Evolutionary conservation across 2,329 filamentous ascomycete species (phyloP).

Genomic region (Fusarium tjaetaba): DNA sequence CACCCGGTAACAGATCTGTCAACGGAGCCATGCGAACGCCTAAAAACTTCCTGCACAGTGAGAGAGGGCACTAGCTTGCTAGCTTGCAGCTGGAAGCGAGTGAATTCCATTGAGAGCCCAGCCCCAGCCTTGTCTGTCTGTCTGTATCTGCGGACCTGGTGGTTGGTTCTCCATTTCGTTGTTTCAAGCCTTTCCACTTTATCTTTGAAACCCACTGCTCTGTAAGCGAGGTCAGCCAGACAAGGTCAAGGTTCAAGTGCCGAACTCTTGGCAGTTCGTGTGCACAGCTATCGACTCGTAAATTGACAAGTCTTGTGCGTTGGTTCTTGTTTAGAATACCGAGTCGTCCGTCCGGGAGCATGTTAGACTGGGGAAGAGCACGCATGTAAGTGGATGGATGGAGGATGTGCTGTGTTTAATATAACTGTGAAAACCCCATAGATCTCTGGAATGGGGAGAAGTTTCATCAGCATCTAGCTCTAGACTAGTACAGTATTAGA

Average conservation of each 20-base stretch:
- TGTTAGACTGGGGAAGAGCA: not conserved
- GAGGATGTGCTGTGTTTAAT: not conserved
- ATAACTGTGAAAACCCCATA: not conserved
- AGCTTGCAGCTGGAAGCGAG: not conserved
- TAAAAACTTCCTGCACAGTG: not conserved
- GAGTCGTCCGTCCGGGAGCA: not conserved
- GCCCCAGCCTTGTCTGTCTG: not conserved
- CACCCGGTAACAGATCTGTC: constrained; percentile 28
- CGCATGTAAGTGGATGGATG: constrained; percentile 2
- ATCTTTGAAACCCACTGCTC: constrained; percentile 29
- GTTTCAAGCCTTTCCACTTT: constrained; percentile 25
- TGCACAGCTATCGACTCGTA: not conserved
- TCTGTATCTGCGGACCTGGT: constrained; percentile 11
- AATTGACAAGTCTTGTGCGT: not conserved
- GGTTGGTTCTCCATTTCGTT: constrained; percentile 21
- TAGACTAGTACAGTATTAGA: not conserved
- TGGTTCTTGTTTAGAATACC: not conserved
- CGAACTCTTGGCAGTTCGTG: constrained; percentile 14
- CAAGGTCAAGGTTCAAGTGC: constrained; percentile 12
- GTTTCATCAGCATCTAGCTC: not conserved
- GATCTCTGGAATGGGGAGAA: not conserved
- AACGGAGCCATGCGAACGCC: constrained; percentile 9
- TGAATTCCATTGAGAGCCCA: not conserved
- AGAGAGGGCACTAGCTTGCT: not conserved
- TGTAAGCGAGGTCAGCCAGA: constrained; percentile 32